Evolutionary conservation across 1,139 yeast species (phyloP).

Genomic region (Geotrichum fermentans): DNA sequence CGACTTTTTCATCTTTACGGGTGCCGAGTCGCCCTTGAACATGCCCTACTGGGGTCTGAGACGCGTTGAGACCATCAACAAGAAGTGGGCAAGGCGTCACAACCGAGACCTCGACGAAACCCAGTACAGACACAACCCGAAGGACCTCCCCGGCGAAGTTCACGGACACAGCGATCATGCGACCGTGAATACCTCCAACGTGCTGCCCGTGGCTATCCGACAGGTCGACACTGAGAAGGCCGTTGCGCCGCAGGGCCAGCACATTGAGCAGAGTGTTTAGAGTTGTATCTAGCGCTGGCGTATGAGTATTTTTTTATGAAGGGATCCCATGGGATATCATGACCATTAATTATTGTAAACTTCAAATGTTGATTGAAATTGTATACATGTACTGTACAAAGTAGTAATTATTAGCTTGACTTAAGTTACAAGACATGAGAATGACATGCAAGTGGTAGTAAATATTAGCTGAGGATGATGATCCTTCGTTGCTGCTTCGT

Average conservation of each 20-base stretch:
- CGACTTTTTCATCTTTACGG: slow-evolving; percentile 47
- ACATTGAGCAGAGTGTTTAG: slow-evolving; percentile 5
- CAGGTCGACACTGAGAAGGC: neutral
- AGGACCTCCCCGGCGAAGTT: slow-evolving; percentile 15
- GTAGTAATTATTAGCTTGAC: no score
- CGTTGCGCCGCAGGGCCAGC: neutral
- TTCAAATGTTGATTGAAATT: no score
- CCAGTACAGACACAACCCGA: slow-evolving; percentile 14
- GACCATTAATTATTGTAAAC: no score
- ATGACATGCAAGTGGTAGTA: no score
- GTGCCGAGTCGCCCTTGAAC: slow-evolving; percentile 47
- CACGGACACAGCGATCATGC: slow-evolving; percentile 20
- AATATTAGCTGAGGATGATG: no score
- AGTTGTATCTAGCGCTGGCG: no score
- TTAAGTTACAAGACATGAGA: no score
- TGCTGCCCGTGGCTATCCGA: slow-evolving; percentile 11
- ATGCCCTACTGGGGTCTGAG: slow-evolving; percentile 36
- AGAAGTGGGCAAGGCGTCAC: slow-evolving; percentile 12
- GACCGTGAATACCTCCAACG: slow-evolving; percentile 13
- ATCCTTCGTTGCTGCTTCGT: no score
- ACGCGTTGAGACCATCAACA: slow-evolving; percentile 1
- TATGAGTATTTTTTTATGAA: no score
- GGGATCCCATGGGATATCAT: no score
- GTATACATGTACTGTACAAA: no score
- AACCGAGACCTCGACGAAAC: slow-evolving; percentile 17